Evolutionary conservation across 805 yeast genomes (phyloP).

Genomic region (Dipodascus geniculatus): DNA sequence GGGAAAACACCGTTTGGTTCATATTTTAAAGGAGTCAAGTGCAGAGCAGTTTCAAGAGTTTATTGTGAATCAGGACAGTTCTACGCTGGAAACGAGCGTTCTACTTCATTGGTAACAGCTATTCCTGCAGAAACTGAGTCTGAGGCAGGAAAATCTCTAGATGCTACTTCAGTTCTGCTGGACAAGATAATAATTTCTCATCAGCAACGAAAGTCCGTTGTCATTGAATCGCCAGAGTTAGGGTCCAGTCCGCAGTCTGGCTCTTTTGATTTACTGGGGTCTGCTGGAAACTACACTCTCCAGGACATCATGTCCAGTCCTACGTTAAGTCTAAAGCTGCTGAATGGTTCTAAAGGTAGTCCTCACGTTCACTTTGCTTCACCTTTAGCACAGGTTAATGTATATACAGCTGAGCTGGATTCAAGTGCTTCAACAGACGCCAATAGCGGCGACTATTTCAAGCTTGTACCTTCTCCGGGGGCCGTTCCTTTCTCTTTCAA

Average conservation of each 20-base stretch:
- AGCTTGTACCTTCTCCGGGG: neutral
- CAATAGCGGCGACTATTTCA: neutral
- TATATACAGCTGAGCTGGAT: neutral
- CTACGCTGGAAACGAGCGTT: neutral
- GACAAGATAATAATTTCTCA: neutral
- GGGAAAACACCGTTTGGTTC: neutral
- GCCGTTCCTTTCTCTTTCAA: neutral
- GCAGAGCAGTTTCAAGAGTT: neutral
- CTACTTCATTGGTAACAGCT: neutral
- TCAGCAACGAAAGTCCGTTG: neutral
- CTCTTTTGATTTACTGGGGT: neutral
- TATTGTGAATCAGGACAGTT: neutral
- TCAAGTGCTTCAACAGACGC: neutral
- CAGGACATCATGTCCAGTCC: neutral
- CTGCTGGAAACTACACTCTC: neutral
- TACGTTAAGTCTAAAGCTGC: neutral
- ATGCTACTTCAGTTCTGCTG: neutral
- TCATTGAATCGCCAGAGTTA: neutral
- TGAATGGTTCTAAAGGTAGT: neutral
- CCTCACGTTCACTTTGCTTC: neutral
- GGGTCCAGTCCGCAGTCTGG: neutral
- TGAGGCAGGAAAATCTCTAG: neutral
- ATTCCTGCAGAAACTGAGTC: conserved; percentile 1
- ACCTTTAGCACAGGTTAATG: neutral
- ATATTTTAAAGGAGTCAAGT: neutral